Base-by-base conservation (phyloP, 192 early-diverging fungal species). In the Jimgerdemannia flammicorona region DNA sequence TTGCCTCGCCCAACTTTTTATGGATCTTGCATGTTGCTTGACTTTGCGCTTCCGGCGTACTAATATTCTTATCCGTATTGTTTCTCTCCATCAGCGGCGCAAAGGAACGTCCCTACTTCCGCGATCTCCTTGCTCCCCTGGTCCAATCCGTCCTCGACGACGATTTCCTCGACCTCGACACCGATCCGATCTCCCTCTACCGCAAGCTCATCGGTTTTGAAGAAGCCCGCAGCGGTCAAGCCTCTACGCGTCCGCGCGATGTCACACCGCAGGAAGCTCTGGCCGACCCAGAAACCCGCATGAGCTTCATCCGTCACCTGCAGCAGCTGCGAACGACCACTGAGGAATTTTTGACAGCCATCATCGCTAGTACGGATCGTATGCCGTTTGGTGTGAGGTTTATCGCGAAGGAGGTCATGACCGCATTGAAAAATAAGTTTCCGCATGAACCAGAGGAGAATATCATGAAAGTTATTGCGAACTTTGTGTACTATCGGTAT, bases 401-500 rank as follows among this genome's bases (percentile, higher is more conserved):
- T 78, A 97, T 99, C 88, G 94, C 97, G n/a, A 89, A 90, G 75
- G 93, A 98, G 78, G 84, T 99, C 63, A 89, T 92, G 69, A 85
- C 90, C 4, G 87, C 89, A 4, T 86, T 99, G 77, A 84, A 87
- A 42, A 85, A 82, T 41, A 94, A 96, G 75, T 99, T 98, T 88
- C 93, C 92, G 0, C 83, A 90, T 0, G 90, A 95, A 77, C 80
- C 88, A 9, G 92, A 95, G 69, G 87, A 87, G 41, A 91, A 93
- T 71, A 93, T 99, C 66, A 90, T 92, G 70, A 94, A 92, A 77
- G 87, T 97, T 43, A 91, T 99, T 43, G 97, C 97, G 3, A 94
- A 99, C 73, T 83, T 99, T 74, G 91, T 99, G 39, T 99, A 97
- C 86, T 99, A 99, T 83, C 91, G 97, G 49, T 99, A 98, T 83